phyloP scores from a whole-genome alignment of 2,329 filamentous ascomycete species.

The Diaporthe citrichinensis region DNA sequence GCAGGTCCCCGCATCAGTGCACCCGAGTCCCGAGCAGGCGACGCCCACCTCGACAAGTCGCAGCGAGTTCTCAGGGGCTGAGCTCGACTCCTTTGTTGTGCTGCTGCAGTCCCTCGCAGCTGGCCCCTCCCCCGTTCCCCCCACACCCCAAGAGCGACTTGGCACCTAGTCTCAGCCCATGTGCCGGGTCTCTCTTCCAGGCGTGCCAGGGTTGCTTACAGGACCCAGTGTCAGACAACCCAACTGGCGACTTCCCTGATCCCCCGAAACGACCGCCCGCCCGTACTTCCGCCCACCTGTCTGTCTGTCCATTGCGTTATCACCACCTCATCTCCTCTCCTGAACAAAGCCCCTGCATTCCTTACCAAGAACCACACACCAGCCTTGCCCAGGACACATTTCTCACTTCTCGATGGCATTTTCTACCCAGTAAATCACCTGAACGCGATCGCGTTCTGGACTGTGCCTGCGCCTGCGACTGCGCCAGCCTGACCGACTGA shows the following conservation, averaged over 20 bases:
- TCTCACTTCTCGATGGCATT: conserved; percentile 13
- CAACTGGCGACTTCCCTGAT: conserved; percentile 20
- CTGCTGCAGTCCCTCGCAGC: conserved; percentile 14
- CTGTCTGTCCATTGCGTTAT: conserved; percentile 37
- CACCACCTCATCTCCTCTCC: conserved; percentile 35
- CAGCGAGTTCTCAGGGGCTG: conserved; percentile 23
- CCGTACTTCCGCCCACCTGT: conserved; percentile 5
- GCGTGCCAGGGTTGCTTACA: conserved; percentile 14
- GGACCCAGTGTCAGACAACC: conserved; percentile 26
- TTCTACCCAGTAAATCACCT: conserved; percentile 28
- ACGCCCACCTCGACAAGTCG: conserved; percentile 6
- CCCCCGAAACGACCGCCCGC: conserved; percentile 26
- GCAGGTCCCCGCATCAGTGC: conserved; percentile 27
- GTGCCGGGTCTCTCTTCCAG: not conserved
- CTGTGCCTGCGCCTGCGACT: conserved; percentile 12
- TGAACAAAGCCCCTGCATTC: conserved; percentile 26
- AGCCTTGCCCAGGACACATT: not conserved
- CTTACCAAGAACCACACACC: conserved; percentile 2
- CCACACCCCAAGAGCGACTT: conserved; percentile 15
- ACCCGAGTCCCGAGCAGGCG: conserved; percentile 17
- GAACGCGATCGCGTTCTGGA: conserved; percentile 38
- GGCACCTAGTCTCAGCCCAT: conserved; percentile 29
- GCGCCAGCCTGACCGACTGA: conserved; percentile 25
- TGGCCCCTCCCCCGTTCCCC: conserved; percentile 10
- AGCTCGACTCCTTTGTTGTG: conserved; percentile 29